Conservation (phyloP, 202 grass and related monocot genomes). For the Digitaria exilis region DNA sequence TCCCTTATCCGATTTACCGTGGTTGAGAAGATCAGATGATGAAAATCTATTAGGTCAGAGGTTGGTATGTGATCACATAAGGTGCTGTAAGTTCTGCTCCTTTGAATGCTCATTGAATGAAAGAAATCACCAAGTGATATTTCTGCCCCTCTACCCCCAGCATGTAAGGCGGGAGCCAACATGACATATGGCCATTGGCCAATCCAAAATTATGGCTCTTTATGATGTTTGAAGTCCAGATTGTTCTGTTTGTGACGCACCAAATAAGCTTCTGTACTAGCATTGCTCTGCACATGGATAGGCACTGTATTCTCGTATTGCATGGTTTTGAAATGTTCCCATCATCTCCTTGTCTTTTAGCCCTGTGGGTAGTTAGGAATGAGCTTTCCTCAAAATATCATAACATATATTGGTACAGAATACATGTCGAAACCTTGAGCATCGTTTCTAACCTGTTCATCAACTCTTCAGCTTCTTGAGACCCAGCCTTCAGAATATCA, state of each 20-base stretch:
- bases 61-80: not conserved
- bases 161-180: not conserved
- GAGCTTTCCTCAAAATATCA: constrained; percentile 17
- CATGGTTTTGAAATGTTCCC: not conserved
- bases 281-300: not conserved
- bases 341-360: not conserved
- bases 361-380: not conserved
- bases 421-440: not conserved
- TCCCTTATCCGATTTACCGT: not conserved
- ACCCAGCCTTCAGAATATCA: not conserved
- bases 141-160: not conserved
- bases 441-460: not conserved
- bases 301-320: not conserved
- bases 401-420: constrained; percentile 1
- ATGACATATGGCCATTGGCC: not conserved
- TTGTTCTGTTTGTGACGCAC: not conserved
- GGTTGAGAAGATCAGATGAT: constrained; percentile 6
- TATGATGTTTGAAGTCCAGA: not conserved
- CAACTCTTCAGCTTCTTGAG: constrained; percentile 7
- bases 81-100: not conserved
- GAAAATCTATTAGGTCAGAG: not conserved
- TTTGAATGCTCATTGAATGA: no score
- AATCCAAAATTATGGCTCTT: not conserved
- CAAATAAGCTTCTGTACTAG: not conserved
- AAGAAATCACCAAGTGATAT: no score